Evolutionary conservation across 2,329 filamentous ascomycete genomes (phyloP).

Genomic region (Fusarium sambucinum): DNA sequence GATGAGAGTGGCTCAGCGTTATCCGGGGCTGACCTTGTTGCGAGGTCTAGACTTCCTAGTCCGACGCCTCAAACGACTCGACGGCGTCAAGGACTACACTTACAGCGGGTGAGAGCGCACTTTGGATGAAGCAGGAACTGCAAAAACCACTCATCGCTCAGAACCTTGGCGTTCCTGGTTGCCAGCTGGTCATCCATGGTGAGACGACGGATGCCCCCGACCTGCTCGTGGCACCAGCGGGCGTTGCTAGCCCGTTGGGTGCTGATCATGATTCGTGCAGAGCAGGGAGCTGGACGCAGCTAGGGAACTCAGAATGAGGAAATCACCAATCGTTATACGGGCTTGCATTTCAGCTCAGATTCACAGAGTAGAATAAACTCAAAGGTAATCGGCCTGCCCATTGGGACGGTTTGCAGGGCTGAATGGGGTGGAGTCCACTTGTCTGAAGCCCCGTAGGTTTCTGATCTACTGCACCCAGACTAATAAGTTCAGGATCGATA

Average conservation of each 20-base stretch:
- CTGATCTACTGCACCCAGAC: constrained; percentile 2
- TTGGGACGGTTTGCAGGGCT: constrained; percentile 40
- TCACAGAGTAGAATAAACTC: constrained; percentile 14
- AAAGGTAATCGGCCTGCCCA: constrained; percentile 19
- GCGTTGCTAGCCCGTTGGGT: constrained; percentile 33
- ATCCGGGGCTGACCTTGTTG: constrained; percentile 45
- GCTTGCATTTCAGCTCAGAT: constrained; percentile 40
- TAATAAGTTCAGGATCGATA: neutral
- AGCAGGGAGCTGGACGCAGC: constrained; percentile 38
- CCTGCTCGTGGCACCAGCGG: constrained; percentile 37
- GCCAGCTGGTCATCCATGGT: constrained; percentile 36
- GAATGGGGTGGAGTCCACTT: constrained; percentile 38
- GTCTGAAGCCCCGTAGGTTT: constrained; percentile 11
- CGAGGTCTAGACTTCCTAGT: constrained; percentile 40
- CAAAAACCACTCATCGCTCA: constrained; percentile 16
- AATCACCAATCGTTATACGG: constrained; percentile 39
- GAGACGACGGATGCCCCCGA: constrained; percentile 38
- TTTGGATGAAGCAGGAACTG: constrained; percentile 1
- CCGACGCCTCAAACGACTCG: constrained; percentile 36
- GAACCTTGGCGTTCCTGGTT: constrained; percentile 34
- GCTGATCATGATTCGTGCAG: constrained; percentile 42
- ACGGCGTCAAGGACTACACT: constrained; percentile 26
- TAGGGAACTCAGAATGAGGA: constrained; percentile 33
- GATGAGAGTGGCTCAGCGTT: constrained; percentile 47
- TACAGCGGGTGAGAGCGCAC: constrained; percentile 3